These are phyloP conservation scores for Globisporangium nodosum DNA, from an alignment of 352 stramenopile genomes.

Conservation along the genomic window DNA sequence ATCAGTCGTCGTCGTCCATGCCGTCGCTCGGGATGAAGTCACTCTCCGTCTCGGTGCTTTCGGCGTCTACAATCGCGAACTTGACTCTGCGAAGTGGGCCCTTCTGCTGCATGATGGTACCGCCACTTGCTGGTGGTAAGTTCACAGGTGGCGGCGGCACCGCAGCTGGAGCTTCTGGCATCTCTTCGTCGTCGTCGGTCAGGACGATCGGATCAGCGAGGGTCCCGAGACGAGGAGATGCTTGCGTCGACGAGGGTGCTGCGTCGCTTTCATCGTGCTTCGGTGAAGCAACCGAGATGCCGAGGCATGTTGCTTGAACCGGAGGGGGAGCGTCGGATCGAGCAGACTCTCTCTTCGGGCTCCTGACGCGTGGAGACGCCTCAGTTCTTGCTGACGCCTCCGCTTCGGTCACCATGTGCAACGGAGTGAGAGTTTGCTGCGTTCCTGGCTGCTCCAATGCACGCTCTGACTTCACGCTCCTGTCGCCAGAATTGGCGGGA, in stretches of 20 bases:
- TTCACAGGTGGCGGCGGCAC: not conserved
- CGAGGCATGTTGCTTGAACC: too few species aligned
- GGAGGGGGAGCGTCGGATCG: too few species aligned
- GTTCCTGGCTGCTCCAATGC: too few species aligned
- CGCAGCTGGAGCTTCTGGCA: not conserved
- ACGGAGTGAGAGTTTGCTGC: too few species aligned
- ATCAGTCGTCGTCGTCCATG: slow-evolving; percentile 1
- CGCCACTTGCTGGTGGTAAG: not conserved
- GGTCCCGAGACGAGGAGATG: not conserved
- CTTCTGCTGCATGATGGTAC: slow-evolving; percentile 1
- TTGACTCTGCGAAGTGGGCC: not conserved
- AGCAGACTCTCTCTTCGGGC: too few species aligned
- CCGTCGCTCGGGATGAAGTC: slow-evolving; percentile 4
- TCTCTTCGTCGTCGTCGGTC: not conserved
- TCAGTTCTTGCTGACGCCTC: too few species aligned
- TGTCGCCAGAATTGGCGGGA: not conserved
- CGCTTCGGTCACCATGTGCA: too few species aligned
- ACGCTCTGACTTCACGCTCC: not conserved
- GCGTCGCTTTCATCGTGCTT: too few species aligned
- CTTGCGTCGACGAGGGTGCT: too few species aligned
- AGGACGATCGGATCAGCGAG: not conserved
- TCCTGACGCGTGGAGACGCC: too few species aligned
- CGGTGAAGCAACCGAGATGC: too few species aligned
- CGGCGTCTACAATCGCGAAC: slow-evolving; percentile 1
- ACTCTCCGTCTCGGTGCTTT: slow-evolving; percentile 7